Evolutionary conservation across 176 grass and related monocot species (phyloP), one percentile per base, ranked within the genome.

Genomic region (Phragmites australis): DNA sequence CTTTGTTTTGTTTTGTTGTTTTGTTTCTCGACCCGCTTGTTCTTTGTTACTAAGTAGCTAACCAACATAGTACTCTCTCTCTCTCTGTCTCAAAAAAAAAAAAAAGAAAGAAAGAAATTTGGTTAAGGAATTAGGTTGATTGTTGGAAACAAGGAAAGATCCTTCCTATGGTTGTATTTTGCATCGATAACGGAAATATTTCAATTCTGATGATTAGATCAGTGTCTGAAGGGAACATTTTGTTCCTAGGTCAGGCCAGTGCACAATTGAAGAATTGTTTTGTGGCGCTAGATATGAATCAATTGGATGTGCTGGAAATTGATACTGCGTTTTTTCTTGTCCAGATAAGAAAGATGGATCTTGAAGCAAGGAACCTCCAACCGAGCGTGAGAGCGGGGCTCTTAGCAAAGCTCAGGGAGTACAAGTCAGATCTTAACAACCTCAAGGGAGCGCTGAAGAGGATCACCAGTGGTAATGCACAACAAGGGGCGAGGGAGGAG

Each of bases 291-390:
- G 66, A 57, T 52, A 51, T 17, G 44, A 43, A 31, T 44, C 2
- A 26, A 22, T n/a, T 47, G 21, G 42, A 70, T 80, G 13, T 62
- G 27, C 27, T 52, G 30, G 19, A 75, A 77, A 10, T 50, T 79
- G 47, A 63, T 70, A 19, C 69, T 59, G 21, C 21, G 8, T 1
- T 65, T 84, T 78, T 29, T 78, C 27, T 78, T 42, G 47, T 72
- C 46, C 68, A 99, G 96, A 95, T 99, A 74, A 90, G 90, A 52
- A 99, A 93, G 83, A 99, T 99, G 96, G 93, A 99, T 90, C 86
- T 95, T 55, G 96, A 99, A 75, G 96, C 92, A 65, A 95, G 96
- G 88, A 99, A 81, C 60, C 89, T 93, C 57, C 96, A 93, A 64
- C 96, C 90, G 2, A 99, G 96, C 9, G 17, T 93, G 26, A 95